Conservation (phyloP, 257 asterid species). For the Hygrophila difformis region DNA sequence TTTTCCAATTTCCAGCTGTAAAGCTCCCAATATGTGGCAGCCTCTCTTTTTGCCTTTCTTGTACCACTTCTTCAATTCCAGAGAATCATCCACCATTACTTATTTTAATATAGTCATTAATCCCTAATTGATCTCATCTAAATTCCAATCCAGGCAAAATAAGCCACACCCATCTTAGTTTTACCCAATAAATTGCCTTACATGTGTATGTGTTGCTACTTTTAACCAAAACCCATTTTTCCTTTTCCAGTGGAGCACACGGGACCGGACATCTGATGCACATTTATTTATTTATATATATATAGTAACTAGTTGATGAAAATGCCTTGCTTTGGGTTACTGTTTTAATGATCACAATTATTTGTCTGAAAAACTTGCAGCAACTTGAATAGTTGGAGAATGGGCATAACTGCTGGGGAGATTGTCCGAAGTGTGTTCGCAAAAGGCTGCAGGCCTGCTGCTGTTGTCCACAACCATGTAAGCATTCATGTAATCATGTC, state of each 20-base stretch:
- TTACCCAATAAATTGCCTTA: too few relatives aligned
- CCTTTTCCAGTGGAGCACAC: too few relatives aligned
- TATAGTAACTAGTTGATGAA: too few relatives aligned
- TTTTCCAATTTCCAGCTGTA: slow-evolving; percentile 41
- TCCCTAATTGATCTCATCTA: neutral
- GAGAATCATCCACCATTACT: too few relatives aligned
- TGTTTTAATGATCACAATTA: neutral
- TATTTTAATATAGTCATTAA: neutral
- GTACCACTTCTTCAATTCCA: slow-evolving; percentile 9
- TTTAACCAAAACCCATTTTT: too few relatives aligned
- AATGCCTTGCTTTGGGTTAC: too few relatives aligned
- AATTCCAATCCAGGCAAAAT: too few relatives aligned
- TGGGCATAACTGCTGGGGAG: slow-evolving; percentile 32
- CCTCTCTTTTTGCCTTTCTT: slow-evolving; percentile 4
- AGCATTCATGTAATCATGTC: slow-evolving; percentile 5
- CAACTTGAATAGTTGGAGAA: neutral
- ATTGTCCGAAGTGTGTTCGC: slow-evolving; percentile 41
- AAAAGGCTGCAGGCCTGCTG: slow-evolving; percentile 21
- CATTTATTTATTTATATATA: too few relatives aligned
- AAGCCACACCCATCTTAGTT: too few relatives aligned
- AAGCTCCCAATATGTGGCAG: slow-evolving; percentile 18
- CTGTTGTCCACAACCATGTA: slow-evolving; percentile 21
- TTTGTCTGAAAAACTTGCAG: slow-evolving; percentile 5
- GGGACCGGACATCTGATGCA: too few relatives aligned
- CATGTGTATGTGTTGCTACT: too few relatives aligned